These are phyloP conservation scores for Microbotryomycetes sp. DNA, from an alignment of 1,284 basidiomycete genomes.

Conservation along the genomic window DNA sequence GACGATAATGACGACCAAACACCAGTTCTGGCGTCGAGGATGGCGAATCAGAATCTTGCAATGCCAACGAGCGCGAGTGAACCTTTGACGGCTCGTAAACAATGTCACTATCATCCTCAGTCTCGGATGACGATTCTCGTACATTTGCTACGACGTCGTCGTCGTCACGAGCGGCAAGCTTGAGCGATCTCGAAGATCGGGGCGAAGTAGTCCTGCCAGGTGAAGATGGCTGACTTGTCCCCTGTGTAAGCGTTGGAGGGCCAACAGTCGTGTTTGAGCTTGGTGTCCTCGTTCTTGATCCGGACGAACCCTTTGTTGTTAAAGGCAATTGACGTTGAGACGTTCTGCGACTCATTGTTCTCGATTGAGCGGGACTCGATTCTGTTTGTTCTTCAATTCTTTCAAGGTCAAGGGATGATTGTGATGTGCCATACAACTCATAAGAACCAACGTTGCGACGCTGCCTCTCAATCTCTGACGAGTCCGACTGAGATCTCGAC, in stretches of 20 bases:
- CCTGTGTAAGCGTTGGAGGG: neutral
- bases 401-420: neutral
- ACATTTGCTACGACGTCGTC: neutral
- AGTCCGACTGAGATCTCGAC: neutral
- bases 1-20: neutral
- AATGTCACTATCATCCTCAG: neutral
- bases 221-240: neutral
- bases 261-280: neutral
- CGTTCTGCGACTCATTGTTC: neutral
- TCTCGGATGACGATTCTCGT: neutral
- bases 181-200: neutral
- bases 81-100: too few species aligned
- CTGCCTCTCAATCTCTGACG: neutral
- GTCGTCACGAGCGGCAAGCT: too few species aligned
- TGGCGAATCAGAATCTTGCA: neutral
- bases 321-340: neutral
- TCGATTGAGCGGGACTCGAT: neutral
- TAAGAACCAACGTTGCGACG: neutral
- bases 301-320: too few species aligned
- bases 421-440: neutral
- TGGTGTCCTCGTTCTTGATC: neutral
- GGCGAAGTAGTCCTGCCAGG: neutral
- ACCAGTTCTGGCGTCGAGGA: neutral
- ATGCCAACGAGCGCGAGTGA: neutral
- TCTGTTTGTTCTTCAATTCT: neutral